Conservation (phyloP, 177 flowering plant genomes). For the Tripterygium wilfordii region DNA sequence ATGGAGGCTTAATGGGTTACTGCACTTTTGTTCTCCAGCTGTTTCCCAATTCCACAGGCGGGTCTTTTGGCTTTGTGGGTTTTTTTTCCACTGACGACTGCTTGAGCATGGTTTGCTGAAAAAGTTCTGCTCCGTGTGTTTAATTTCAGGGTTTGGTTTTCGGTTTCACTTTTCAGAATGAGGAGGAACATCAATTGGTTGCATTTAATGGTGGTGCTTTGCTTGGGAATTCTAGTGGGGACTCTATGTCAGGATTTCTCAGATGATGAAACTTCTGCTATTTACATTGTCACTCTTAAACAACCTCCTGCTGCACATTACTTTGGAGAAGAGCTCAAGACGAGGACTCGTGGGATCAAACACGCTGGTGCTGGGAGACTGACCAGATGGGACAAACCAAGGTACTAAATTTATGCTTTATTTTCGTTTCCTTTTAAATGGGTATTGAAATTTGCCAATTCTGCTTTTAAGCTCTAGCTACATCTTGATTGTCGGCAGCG, state of each 20-base stretch:
- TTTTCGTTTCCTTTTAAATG: no score
- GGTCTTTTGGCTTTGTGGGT: neutral
- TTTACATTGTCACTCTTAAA: constrained; percentile 48
- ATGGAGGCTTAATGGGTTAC: constrained; percentile 3
- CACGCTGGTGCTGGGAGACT: constrained; percentile 22
- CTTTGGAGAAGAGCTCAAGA: constrained; percentile 23
- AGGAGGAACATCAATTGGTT: constrained; percentile 16
- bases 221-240: constrained; percentile 29
- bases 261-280: constrained; percentile 21
- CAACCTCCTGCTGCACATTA: constrained; percentile 32
- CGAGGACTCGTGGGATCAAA: constrained; percentile 10
- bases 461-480: no score
- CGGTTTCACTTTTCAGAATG: constrained; percentile 9
- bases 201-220: constrained; percentile 35
- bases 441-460: no score
- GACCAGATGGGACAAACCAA: constrained; percentile 22
- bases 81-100: no score
- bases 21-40: constrained; percentile 1
- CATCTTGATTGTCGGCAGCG: no score
- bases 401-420: constrained; percentile 23
- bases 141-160: neutral
- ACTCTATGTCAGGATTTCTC: constrained; percentile 30
- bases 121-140: neutral
- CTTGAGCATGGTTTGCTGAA: no score
- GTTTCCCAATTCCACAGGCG: constrained; percentile 1